Conservation (phyloP, 1,284 basidiomycete species). For the Fistulinella cinereoalba region DNA sequence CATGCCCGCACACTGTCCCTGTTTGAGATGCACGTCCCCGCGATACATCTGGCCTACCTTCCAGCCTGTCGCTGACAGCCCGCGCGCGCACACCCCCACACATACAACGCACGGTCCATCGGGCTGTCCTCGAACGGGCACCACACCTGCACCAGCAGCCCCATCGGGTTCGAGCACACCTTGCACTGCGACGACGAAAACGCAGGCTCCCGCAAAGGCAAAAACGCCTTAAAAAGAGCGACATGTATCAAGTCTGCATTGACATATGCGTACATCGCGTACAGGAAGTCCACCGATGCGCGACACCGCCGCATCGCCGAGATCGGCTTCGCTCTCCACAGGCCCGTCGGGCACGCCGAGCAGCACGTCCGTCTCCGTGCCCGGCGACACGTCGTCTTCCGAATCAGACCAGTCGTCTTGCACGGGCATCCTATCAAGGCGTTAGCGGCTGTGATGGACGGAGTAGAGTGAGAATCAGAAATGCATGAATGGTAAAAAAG, state of each 20-base stretch:
- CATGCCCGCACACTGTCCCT: slow-evolving; percentile 67
- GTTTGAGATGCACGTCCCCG: slow-evolving; percentile 8
- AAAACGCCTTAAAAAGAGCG: slow-evolving; percentile 48
- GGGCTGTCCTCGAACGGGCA: slow-evolving; percentile 80
- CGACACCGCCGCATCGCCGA: slow-evolving; percentile 73
- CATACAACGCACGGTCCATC: slow-evolving; percentile 75
- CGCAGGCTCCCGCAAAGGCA: slow-evolving; percentile 52
- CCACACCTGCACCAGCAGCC: slow-evolving; percentile 80
- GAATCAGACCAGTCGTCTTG: slow-evolving; percentile 76
- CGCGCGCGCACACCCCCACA: slow-evolving; percentile 72
- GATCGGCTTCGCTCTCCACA: slow-evolving; percentile 53
- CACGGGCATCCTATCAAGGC: too few relatives aligned
- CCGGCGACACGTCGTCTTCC: slow-evolving; percentile 55
- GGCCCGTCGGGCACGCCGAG: slow-evolving; percentile 75
- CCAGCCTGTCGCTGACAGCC: slow-evolving; percentile 70
- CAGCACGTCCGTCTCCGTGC: slow-evolving; percentile 67
- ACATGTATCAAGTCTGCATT: slow-evolving; percentile 31
- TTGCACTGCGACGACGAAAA: slow-evolving; percentile 64
- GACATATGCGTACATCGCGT: slow-evolving; percentile 44
- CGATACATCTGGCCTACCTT: slow-evolving; percentile 50
- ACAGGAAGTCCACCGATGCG: slow-evolving; percentile 84
- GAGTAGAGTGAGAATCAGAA: slow-evolving; percentile 52
- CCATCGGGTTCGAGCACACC: slow-evolving; percentile 67
- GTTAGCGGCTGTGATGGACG: slow-evolving; percentile 19
- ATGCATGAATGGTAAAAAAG: slow-evolving; percentile 86